These are phyloP conservation scores for Cocos nucifera DNA, from an alignment of 176 grass and related monocot genomes.

Conservation along the genomic window DNA sequence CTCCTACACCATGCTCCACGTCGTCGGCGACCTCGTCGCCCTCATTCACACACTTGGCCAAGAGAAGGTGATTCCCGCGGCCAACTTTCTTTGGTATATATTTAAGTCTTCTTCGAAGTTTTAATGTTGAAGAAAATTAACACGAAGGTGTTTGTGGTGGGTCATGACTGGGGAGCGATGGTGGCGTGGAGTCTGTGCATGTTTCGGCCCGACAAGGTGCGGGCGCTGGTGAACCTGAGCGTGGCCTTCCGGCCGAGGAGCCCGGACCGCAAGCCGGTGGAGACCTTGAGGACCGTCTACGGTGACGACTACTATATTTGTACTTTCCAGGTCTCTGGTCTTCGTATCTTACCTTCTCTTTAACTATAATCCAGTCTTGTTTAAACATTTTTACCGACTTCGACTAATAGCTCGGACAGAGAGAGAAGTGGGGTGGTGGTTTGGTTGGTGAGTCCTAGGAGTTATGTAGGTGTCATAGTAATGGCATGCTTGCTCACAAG, in stretches of 20 bases:
- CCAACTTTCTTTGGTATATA: background rate
- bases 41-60: constrained; percentile 9
- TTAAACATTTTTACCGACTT: too few species aligned
- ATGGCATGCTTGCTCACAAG: too few species aligned
- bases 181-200: constrained; percentile 8
- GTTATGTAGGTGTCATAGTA: too few species aligned
- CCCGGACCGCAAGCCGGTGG: background rate
- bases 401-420: too few species aligned
- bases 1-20: constrained; percentile 12
- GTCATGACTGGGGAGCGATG: constrained; percentile 10
- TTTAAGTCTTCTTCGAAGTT: background rate
- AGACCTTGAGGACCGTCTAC: background rate
- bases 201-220: constrained; percentile 13
- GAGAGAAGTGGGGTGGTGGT: too few species aligned
- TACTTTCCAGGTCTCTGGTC: too few species aligned
- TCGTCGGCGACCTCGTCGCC: constrained; percentile 16
- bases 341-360: too few species aligned
- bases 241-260: constrained; percentile 3
- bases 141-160: constrained; percentile 13
- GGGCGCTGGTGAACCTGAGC: constrained; percentile 14
- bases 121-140: background rate
- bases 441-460: too few species aligned
- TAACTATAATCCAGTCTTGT: too few species aligned
- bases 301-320: constrained; percentile 9
- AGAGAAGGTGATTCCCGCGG: background rate